Conservation (phyloP, 257 asterid species). For the Anisodus acutangulus region DNA sequence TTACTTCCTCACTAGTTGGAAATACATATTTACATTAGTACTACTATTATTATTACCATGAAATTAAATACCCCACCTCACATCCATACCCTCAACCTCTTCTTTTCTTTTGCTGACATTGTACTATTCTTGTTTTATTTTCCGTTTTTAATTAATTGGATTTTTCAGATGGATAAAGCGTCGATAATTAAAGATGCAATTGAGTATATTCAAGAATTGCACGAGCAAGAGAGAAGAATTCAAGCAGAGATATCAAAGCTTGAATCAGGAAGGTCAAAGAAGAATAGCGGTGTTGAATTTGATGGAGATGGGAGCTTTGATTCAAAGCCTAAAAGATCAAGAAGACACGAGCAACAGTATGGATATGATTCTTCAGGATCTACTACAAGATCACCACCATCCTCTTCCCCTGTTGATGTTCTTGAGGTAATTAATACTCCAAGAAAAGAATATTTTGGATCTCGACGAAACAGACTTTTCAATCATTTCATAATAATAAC, state of each 20-base stretch:
- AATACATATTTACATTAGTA: not conserved
- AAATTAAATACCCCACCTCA: not conserved
- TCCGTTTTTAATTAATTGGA: not conserved
- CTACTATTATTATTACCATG: not conserved
- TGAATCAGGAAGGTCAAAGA: slow-evolving; percentile 46
- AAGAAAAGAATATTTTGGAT: not conserved
- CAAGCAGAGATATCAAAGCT: slow-evolving; percentile 61
- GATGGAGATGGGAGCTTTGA: slow-evolving; percentile 46
- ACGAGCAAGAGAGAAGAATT: slow-evolving; percentile 61
- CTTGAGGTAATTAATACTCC: slow-evolving; percentile 57
- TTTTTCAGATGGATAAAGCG: slow-evolving; percentile 80
- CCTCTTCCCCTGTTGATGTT: slow-evolving; percentile 60
- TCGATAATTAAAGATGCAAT: slow-evolving; percentile 90
- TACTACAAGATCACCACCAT: slow-evolving; percentile 29
- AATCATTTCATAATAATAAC: not conserved
- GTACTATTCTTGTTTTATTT: not conserved
- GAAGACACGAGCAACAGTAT: slow-evolving; percentile 44
- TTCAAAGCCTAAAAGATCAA: slow-evolving; percentile 57
- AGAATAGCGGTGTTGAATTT: slow-evolving; percentile 33
- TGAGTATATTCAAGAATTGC: slow-evolving; percentile 64
- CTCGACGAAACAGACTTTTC: not conserved
- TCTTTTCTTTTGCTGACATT: not conserved
- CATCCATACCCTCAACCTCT: not conserved
- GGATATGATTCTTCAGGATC: slow-evolving; percentile 40
- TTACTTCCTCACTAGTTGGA: not conserved